These are phyloP conservation scores for Wickerhamomyces sp. DNA, from an alignment of 1,139 yeast genomes.

Conservation along the genomic window DNA sequence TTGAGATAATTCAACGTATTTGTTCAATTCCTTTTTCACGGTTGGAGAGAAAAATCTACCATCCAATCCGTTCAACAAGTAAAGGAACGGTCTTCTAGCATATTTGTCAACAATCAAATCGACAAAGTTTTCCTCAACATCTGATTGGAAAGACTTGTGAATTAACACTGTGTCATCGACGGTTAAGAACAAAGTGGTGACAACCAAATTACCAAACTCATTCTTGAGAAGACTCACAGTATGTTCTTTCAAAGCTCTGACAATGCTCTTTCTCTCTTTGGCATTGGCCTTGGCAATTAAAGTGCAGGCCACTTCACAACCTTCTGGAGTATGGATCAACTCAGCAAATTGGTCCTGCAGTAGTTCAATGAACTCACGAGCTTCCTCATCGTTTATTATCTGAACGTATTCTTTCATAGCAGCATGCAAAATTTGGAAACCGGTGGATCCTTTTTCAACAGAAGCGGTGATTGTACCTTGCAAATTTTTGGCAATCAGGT, in stretches of 20 bases:
- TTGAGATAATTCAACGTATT: conserved; percentile 60
- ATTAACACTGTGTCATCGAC: conserved; percentile 92
- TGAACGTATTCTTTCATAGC: conserved; percentile 87
- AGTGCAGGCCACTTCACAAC: conserved; percentile 82
- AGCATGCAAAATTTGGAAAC: conserved; percentile 93
- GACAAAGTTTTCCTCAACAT: conserved; percentile 52
- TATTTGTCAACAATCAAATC: conserved; percentile 64
- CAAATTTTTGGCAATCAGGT: conserved; percentile 68
- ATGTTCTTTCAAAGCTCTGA: conserved; percentile 70
- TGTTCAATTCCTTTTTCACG: conserved; percentile 52
- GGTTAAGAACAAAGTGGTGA: conserved; percentile 73
- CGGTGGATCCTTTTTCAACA: conserved; percentile 92
- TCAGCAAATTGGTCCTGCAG: conserved; percentile 89
- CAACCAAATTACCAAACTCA: conserved; percentile 80
- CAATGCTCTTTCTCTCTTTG: conserved; percentile 80
- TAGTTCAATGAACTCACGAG: conserved; percentile 77
- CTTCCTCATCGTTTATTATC: conserved; percentile 65
- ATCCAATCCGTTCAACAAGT: conserved; percentile 72
- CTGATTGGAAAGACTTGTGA: conserved; percentile 62
- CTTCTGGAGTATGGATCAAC: conserved; percentile 92
- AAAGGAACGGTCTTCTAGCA: conserved; percentile 86
- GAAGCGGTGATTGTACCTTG: conserved; percentile 83
- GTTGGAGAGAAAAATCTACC: conserved; percentile 79
- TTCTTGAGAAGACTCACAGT: conserved; percentile 70
- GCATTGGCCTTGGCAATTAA: conserved; percentile 82